Conservation (phyloP, 192 early-diverging fungal species). For the Funneliformis mosseae region DNA sequence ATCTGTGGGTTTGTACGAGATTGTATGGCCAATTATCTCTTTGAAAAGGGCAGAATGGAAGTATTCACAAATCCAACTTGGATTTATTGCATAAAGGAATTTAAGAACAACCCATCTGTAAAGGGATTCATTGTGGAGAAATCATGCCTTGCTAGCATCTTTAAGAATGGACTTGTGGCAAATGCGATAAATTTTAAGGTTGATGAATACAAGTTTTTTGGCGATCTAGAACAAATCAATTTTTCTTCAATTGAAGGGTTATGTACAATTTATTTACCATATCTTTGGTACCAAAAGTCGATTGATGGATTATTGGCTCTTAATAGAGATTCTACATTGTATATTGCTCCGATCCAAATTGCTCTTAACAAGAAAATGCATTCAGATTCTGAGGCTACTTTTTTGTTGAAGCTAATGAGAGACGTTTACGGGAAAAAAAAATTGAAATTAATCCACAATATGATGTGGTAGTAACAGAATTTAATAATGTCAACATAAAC, state of each 20-base stretch:
- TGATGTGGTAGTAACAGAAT: not conserved
- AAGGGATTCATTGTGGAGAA: slow-evolving; percentile 9
- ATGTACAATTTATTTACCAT: slow-evolving; percentile 21
- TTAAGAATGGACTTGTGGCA: not conserved
- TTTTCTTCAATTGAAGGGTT: not conserved
- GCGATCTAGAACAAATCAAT: not conserved
- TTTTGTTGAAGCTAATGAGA: too few species aligned
- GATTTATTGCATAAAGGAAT: not conserved
- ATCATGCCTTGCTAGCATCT: slow-evolving; percentile 12
- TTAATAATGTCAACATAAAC: not conserved
- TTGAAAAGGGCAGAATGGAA: not conserved
- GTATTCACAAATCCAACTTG: not conserved
- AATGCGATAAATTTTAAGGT: not conserved
- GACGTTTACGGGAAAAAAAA: not conserved
- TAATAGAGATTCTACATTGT: too few species aligned
- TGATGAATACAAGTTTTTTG: not conserved
- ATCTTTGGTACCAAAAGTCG: not conserved
- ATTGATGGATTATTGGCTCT: slow-evolving; percentile 15
- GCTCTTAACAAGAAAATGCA: too few species aligned
- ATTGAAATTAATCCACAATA: not conserved
- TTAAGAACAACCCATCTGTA: not conserved
- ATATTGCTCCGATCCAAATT: too few species aligned
- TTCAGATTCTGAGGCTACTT: too few species aligned
- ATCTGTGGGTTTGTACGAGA: slow-evolving; percentile 10
- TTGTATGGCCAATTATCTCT: not conserved